phyloP scores from a whole-genome alignment of 1,139 yeast genomes.

The Magnusiomyces paraingens region DNA sequence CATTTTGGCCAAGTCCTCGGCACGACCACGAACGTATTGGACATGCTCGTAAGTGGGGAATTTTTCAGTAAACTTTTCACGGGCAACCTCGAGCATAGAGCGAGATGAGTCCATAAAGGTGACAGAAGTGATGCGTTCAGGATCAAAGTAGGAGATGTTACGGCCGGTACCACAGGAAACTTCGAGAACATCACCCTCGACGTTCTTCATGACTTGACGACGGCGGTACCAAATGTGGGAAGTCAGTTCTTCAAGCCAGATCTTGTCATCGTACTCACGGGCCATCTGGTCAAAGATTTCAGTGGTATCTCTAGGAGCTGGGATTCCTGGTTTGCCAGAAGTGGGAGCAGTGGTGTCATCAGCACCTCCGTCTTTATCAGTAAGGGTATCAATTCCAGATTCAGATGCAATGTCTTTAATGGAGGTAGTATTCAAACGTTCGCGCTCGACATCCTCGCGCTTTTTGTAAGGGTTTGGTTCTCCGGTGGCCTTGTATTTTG shows the following conservation, averaged over 20 bases:
- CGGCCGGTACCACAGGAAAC: slow-evolving; percentile 97
- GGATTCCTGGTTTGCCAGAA: slow-evolving; percentile 19
- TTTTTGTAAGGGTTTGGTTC: slow-evolving; percentile 31
- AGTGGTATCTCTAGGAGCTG: slow-evolving; percentile 76
- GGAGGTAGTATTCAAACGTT: slow-evolving; percentile 12
- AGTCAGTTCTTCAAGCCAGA: slow-evolving; percentile 79
- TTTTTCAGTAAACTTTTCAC: slow-evolving; percentile 59
- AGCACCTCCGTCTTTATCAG: not conserved
- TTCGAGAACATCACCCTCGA: slow-evolving; percentile 83
- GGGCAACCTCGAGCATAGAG: slow-evolving; percentile 80
- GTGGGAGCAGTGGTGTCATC: not conserved
- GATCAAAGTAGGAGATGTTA: slow-evolving; percentile 68
- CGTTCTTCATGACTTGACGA: slow-evolving; percentile 72
- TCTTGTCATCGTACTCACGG: slow-evolving; percentile 69
- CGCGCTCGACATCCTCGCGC: slow-evolving; percentile 20
- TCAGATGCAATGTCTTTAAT: slow-evolving; percentile 13
- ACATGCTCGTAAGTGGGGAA: slow-evolving; percentile 64
- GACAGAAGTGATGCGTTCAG: slow-evolving; percentile 55
- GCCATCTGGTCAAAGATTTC: slow-evolving; percentile 77
- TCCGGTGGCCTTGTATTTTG: slow-evolving; percentile 34
- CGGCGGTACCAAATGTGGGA: slow-evolving; percentile 79
- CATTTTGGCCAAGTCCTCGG: slow-evolving; percentile 68
- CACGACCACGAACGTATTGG: slow-evolving; percentile 87
- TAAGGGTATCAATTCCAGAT: slow-evolving; percentile 6
- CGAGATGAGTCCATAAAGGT: slow-evolving; percentile 81